Evolutionary conservation across 768 basidiomycete genomes (phyloP).

Genomic region (Tricholoma flavovirens): DNA sequence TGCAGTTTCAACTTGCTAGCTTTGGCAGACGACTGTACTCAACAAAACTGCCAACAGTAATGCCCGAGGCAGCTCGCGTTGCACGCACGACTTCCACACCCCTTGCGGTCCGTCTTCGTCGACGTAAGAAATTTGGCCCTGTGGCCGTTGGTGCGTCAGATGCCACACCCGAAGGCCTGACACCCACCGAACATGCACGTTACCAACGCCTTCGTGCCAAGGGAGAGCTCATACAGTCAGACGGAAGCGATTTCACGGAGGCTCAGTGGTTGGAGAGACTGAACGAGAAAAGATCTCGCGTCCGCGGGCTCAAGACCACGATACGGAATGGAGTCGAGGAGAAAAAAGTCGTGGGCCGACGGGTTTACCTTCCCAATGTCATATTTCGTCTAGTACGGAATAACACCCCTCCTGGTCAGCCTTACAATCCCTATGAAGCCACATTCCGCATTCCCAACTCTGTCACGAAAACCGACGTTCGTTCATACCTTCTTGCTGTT

Average conservation of each 20-base stretch:
- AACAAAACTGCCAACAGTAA: constrained; percentile 29
- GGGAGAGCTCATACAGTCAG: constrained; percentile 37
- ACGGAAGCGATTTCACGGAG: constrained; percentile 38
- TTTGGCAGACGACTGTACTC: constrained; percentile 32
- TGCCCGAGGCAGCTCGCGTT: constrained; percentile 35
- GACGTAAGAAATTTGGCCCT: constrained; percentile 44
- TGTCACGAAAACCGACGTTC: constrained; percentile 89
- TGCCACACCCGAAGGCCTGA: constrained; percentile 50
- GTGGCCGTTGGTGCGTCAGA: constrained; percentile 34
- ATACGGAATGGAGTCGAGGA: constrained; percentile 32
- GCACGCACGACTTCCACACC: constrained; percentile 71
- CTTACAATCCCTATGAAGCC: constrained; percentile 93
- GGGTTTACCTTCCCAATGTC: constrained; percentile 87
- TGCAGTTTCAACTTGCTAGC: constrained; percentile 31
- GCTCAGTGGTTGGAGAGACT: constrained; percentile 54
- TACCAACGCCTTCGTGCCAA: constrained; percentile 54
- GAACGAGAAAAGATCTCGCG: constrained; percentile 53
- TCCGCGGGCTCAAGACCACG: constrained; percentile 57
- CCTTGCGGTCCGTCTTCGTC: constrained; percentile 66
- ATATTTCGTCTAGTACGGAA: constrained; percentile 82
- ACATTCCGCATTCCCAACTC: constrained; percentile 90
- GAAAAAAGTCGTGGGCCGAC: constrained; percentile 65
- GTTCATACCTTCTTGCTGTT: constrained; percentile 76
- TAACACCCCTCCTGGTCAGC: constrained; percentile 62
- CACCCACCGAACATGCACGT: constrained; percentile 57